These are phyloP conservation scores for Excoecaria agallocha DNA, from an alignment of 345 rosid species.

Conservation along the genomic window DNA sequence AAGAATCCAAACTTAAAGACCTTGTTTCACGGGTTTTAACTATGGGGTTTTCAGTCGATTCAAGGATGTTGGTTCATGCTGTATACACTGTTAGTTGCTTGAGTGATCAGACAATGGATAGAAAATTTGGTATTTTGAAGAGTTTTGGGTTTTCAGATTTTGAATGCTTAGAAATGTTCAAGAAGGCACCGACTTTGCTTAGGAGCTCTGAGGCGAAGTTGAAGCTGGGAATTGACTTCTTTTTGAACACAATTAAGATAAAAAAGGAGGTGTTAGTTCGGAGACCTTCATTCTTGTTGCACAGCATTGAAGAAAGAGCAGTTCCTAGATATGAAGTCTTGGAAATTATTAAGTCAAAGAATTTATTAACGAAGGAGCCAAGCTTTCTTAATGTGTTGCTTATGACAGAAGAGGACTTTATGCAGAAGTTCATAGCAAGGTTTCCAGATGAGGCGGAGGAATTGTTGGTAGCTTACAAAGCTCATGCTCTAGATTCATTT, in stretches of 20 bases:
- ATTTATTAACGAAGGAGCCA: conserved; percentile 29
- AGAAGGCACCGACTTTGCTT: conserved; percentile 29
- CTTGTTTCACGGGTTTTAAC: conserved; percentile 21
- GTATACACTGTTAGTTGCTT: conserved; percentile 29
- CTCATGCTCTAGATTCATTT: conserved; percentile 12
- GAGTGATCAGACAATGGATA: conserved; percentile 26
- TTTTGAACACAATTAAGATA: conserved; percentile 18
- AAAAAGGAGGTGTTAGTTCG: conserved; percentile 25
- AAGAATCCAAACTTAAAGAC: conserved; percentile 19
- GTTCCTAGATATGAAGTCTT: conserved; percentile 37
- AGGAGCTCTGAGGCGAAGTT: conserved; percentile 32
- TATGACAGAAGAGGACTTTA: conserved; percentile 22
- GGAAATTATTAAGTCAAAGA: conserved; percentile 30
- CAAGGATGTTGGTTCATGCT: conserved; percentile 42
- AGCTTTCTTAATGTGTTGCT: conserved; percentile 7
- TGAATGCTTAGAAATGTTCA: conserved; percentile 31
- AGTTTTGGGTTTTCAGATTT: conserved; percentile 32
- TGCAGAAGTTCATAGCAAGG: conserved; percentile 28
- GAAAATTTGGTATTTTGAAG: conserved; percentile 28
- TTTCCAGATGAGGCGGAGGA: conserved; percentile 32
- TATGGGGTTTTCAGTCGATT: conserved; percentile 39
- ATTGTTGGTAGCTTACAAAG: conserved; percentile 34
- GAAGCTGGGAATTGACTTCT: conserved; percentile 33
- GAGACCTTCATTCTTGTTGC: conserved; percentile 23
- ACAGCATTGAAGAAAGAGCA: conserved; percentile 35